Conservation (phyloP, 2,329 filamentous ascomycete species). For the Alternaria arbusti region DNA sequence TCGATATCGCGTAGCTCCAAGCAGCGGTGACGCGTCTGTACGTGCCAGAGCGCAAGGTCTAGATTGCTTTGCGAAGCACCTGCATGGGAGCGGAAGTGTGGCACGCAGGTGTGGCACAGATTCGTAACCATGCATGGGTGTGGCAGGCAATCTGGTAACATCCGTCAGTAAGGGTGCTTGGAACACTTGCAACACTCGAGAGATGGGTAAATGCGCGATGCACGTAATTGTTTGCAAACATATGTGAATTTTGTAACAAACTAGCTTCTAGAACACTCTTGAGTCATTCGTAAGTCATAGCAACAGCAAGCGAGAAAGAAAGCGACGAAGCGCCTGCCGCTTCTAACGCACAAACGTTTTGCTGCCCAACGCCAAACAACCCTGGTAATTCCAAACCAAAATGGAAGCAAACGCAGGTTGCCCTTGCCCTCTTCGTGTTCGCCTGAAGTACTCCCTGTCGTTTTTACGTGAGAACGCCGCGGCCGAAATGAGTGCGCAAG, state of each 20-base stretch:
- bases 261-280: slow-evolving; percentile 13
- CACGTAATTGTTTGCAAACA: neutral
- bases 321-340: slow-evolving; percentile 5
- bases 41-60: neutral
- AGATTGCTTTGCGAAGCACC: neutral
- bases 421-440: slow-evolving; percentile 3
- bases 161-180: neutral
- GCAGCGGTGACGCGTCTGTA: neutral
- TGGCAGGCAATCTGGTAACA: neutral
- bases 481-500: slow-evolving; percentile 20
- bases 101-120: slow-evolving; percentile 3
- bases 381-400: neutral
- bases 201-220: neutral
- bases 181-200: neutral
- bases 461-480: slow-evolving; percentile 25
- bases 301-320: slow-evolving; percentile 7
- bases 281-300: slow-evolving; percentile 10
- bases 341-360: slow-evolving; percentile 5
- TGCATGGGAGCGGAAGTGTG: neutral
- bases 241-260: slow-evolving; percentile 6
- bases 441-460: slow-evolving; percentile 14
- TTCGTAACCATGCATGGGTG: neutral
- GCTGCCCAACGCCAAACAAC: slow-evolving; percentile 15
- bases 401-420: slow-evolving; percentile 5
- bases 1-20: neutral